Base-by-base conservation (phyloP, 495 filamentous ascomycete genomes). In the Cercophora samala region DNA sequence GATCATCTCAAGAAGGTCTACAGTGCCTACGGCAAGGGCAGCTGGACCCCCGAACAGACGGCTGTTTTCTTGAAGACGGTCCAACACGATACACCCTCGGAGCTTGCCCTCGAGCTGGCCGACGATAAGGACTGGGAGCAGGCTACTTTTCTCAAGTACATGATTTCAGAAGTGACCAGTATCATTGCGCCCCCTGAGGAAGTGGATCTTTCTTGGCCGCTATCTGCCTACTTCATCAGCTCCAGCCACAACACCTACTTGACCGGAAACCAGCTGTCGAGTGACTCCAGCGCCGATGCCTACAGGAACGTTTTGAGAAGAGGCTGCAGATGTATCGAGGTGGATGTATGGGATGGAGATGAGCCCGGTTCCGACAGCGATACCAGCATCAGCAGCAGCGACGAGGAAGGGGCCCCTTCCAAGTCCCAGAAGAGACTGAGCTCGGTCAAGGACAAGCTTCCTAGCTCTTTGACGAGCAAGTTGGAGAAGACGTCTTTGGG, bases 211-310 rank as follows among this genome's bases (percentile, higher is more conserved):
- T 78, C 79, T 8, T 87, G 84, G 58, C 92, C 93, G 3, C 81
- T 97, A 46, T 90, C 90, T 52, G 91, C 89, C 71, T 98, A 97
- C 80, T 98, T 90, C 73, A 89, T 98, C 68, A 93, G 88, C 62
- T 93, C 90, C 24, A 96, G 92, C 73, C 94, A 98, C 77, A 98
- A 98, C 76, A 97, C 94, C 0, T 98, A 97, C 72, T 82, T 98
- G 67, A 92, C 90, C 0, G 94, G 94, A 0, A 94, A 97, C 74
- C 94, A 98, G 78, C 83, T 98, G 11, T 95, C 88, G 65, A 93
- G 92, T 68, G 86, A 90, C 65, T 88, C 91, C 37, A 93, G 89
- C 65, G 88, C 89, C 1, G 90, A 90, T 61, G 88, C 90, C 21
- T 98, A 97, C 79, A 91, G 86, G 68, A 89, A 89, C 73, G 93